Percentiles rank a stretch among this genome's conserved stretches.
Conservation (phyloP, 1,284 basidiomycete genomes). For the Cerioporus squamosus region DNA sequence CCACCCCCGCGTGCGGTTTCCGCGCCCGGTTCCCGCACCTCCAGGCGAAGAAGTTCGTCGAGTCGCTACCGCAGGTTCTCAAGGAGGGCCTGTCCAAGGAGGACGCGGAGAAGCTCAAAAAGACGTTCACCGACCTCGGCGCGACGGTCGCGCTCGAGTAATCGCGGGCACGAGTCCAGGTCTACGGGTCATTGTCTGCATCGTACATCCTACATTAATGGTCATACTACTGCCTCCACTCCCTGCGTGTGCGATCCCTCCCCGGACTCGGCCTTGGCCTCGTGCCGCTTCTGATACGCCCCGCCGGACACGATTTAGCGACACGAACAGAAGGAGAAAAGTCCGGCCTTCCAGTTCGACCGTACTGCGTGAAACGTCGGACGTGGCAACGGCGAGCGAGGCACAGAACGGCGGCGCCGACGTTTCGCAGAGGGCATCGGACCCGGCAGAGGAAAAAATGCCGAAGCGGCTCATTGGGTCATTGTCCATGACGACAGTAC, state of each 20-base stretch:
- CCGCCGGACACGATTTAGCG: no score
- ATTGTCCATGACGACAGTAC: constrained; percentile 20
- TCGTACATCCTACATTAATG: constrained; percentile 25
- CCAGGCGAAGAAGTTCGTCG: constrained; percentile 99
- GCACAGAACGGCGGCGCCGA: no score
- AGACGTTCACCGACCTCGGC: constrained; percentile 88
- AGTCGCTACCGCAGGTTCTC: constrained; percentile 91
- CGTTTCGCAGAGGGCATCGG: no score
- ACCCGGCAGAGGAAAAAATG: no score
- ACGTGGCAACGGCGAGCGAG: no score
- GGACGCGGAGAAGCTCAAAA: constrained; percentile 96
- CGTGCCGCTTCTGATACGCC: not conserved
- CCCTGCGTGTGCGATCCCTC: constrained; percentile 1
- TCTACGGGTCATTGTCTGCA: constrained; percentile 9
- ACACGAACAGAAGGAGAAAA: no score
- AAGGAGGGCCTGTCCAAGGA: constrained; percentile 98
- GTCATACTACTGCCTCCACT: constrained; percentile 22
- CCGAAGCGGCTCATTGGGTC: not conserved
- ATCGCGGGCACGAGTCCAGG: constrained; percentile 14
- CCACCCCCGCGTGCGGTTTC: not conserved
- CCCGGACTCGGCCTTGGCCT: not conserved
- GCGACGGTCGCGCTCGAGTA: constrained; percentile 87
- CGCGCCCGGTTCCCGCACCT: not conserved
- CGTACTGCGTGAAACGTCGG: no score
- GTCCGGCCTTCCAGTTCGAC: no score